Evolutionary conservation across 2,329 filamentous ascomycete species (phyloP).

Genomic region (Aspergillus viridinutans): DNA sequence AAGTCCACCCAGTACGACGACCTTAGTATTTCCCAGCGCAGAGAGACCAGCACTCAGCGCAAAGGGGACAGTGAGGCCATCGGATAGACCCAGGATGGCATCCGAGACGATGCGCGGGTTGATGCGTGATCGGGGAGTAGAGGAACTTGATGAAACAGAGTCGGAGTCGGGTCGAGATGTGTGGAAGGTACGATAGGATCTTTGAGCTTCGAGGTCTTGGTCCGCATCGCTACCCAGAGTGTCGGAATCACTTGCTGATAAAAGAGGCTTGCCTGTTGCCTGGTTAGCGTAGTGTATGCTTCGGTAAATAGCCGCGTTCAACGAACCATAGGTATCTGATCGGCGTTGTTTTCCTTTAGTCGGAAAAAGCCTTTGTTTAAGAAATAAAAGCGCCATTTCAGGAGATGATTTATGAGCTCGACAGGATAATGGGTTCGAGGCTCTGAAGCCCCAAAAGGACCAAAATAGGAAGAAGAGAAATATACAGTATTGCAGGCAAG

Average conservation of each 20-base stretch:
- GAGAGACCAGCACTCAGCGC: conserved; percentile 68
- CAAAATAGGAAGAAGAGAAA: not conserved
- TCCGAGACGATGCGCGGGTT: conserved; percentile 50
- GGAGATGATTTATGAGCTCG: not conserved
- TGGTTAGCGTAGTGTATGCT: conserved; percentile 1
- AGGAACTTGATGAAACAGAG: conserved; percentile 17
- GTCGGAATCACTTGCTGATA: conserved; percentile 23
- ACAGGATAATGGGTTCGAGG: not conserved
- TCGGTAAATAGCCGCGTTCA: conserved; percentile 7
- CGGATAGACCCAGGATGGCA: conserved; percentile 70
- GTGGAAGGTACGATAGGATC: conserved; percentile 33
- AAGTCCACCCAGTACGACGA: conserved; percentile 68
- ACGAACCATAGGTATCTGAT: conserved; percentile 12
- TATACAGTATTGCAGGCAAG: not conserved
- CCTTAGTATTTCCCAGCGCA: conserved; percentile 57
- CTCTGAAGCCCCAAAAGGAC: not conserved
- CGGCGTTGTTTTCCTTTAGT: conserved; percentile 13
- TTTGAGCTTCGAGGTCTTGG: conserved; percentile 32
- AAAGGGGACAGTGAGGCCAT: conserved; percentile 75
- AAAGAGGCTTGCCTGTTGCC: conserved; percentile 29
- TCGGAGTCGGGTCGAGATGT: conserved; percentile 20
- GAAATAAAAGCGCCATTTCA: conserved; percentile 36
- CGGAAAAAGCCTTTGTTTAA: conserved; percentile 37
- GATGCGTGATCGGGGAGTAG: conserved; percentile 29
- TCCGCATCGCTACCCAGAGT: conserved; percentile 19